Evolutionary conservation across 441 rosid species (phyloP).

Genomic region (Arabidopsis hybrid): DNA sequence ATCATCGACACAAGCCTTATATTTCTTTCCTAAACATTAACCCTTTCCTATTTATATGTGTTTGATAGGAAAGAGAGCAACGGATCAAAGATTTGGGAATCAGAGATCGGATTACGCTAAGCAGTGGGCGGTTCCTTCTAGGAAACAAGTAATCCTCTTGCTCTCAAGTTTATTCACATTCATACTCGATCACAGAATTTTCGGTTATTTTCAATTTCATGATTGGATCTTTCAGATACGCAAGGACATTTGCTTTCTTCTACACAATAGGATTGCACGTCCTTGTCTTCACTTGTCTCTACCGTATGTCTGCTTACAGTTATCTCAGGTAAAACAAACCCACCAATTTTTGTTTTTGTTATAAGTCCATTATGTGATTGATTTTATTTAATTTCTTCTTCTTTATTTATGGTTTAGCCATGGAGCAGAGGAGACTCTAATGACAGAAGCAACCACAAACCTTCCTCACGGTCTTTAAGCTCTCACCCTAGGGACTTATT

Average conservation of each 20-base stretch:
- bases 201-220: background rate
- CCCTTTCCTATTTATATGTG: background rate
- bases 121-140: constrained; percentile 94
- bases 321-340: constrained; percentile 66
- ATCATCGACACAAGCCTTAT: background rate
- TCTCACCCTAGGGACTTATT: background rate
- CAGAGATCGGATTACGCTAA: constrained; percentile 93
- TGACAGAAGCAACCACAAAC: constrained; percentile 55
- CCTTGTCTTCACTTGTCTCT: constrained; percentile 90
- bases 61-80: constrained; percentile 85
- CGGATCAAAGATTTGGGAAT: constrained; percentile 96
- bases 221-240: constrained; percentile 60
- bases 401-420: constrained; percentile 52
- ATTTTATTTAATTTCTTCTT: background rate
- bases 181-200: background rate
- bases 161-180: background rate
- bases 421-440: constrained; percentile 64
- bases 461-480: constrained; percentile 71
- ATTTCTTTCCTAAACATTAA: background rate
- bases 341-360: background rate
- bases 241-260: constrained; percentile 93
- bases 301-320: constrained; percentile 97
- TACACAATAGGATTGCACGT: constrained; percentile 90
- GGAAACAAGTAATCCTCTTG: constrained; percentile 78
- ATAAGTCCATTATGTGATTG: background rate